Evolutionary conservation across 2,329 filamentous ascomycete species (phyloP), one percentile per base, ranked within the genome.

Genomic region (Botrytis fragariae): DNA sequence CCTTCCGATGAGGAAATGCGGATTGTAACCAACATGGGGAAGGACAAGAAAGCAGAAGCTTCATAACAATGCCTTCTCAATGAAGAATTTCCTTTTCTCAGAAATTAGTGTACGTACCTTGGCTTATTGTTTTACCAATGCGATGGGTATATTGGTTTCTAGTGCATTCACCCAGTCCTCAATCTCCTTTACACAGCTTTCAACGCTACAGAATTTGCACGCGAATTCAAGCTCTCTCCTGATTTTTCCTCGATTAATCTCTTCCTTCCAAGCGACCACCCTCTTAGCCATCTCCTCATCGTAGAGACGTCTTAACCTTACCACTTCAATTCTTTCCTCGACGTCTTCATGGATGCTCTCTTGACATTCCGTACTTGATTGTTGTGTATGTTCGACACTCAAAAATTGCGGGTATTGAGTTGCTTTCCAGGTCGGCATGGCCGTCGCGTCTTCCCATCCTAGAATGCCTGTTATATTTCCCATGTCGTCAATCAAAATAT

Each of bases 1-100:
- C 63, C 54, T 42, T 48, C 51, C 6, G 42, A 72, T 1, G 64
- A 69, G 20, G 71, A 69, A 62, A 35, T 72, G 54, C 61, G 54
- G 25, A 42, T 62, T 29, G 64, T 69, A 16, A 54, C 71, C 9
- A 37, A 32, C 32, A 45, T 72, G 35, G 9, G 29, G 39, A 72
- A 67, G 37, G 48, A 68, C 9, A 72, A 72, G n/a, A 68, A 67
- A 39, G 48, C 61, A n/a, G 59, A 44, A 48, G 32, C 8, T 32
- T 37, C 20, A 67, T 37, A 54, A 7, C 8, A 25, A 39, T 39
- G 5, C 39, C 3, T 54, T 32, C 18, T 57, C 14, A 7, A 8
- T 62, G n/a, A n/a, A 29, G 10, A 6, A 5, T 44, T 18, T 18
- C 7, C 4, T n/a, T 32, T 29, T 29, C 6, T 54, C 48, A n/a